These are phyloP conservation scores for Aspergillus sp. DNA, from an alignment of 2,329 filamentous ascomycete species.

Conservation along the genomic window DNA sequence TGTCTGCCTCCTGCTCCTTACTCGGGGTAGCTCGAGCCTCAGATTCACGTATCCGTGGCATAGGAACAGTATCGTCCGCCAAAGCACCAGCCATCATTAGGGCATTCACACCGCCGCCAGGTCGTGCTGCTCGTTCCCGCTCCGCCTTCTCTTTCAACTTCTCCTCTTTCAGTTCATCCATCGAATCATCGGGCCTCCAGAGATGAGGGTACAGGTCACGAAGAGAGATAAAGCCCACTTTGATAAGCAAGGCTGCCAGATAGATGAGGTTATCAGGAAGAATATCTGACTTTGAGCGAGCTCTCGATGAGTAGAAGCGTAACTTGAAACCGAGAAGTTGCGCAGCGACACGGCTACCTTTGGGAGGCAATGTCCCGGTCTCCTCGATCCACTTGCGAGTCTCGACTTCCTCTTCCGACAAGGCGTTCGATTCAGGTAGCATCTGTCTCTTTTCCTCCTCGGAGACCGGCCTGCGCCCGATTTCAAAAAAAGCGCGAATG, in stretches of 20 bases:
- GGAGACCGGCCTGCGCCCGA: slow-evolving; percentile 65
- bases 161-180: slow-evolving; percentile 65
- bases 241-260: slow-evolving; percentile 84
- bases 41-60: slow-evolving; percentile 46
- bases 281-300: slow-evolving; percentile 66
- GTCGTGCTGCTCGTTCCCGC: slow-evolving; percentile 63
- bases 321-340: slow-evolving; percentile 96
- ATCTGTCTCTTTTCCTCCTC: slow-evolving; percentile 50
- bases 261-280: slow-evolving; percentile 91
- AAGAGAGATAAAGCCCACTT: slow-evolving; percentile 92
- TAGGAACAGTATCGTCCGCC: slow-evolving; percentile 65
- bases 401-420: slow-evolving; percentile 46
- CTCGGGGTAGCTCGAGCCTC: slow-evolving; percentile 44
- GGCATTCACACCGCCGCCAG: slow-evolving; percentile 71
- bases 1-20: slow-evolving; percentile 47
- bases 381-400: slow-evolving; percentile 68
- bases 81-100: slow-evolving; percentile 80
- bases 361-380: slow-evolving; percentile 74
- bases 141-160: slow-evolving; percentile 71
- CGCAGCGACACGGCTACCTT: slow-evolving; percentile 83
- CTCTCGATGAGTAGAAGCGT: slow-evolving; percentile 81
- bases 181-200: slow-evolving; percentile 74
- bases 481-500: slow-evolving; percentile 79
- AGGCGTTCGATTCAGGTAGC: slow-evolving; percentile 32
- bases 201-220: slow-evolving; percentile 87